phyloP scores from a whole-genome alignment of 305 asterid genomes.

The Solanum chacoense region DNA sequence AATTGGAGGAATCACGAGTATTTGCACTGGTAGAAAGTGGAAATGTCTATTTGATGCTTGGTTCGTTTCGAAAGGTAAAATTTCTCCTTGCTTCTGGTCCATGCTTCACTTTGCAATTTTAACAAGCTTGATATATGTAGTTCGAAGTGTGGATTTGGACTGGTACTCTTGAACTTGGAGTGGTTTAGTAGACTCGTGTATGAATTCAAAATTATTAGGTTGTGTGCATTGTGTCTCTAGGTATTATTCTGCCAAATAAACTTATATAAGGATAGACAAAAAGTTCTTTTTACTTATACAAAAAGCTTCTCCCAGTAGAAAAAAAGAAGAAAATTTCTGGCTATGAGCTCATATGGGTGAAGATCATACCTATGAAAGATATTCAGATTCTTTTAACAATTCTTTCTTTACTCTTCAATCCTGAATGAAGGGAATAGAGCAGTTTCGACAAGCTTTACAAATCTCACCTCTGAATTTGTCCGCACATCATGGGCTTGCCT shows the following conservation, averaged over 20 bases:
- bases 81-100: slow-evolving; percentile 1
- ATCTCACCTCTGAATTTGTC: slow-evolving; percentile 68
- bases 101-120: background rate
- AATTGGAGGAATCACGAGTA: slow-evolving; percentile 73
- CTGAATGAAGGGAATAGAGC: slow-evolving; percentile 65
- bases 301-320: background rate
- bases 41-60: slow-evolving; percentile 78
- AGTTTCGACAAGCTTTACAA: slow-evolving; percentile 59
- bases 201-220: background rate
- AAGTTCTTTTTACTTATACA: background rate
- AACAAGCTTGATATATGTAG: background rate
- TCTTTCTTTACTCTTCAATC: slow-evolving; percentile 3
- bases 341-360: background rate
- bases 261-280: background rate
- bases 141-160: background rate
- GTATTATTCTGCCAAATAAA: background rate
- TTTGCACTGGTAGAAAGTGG: slow-evolving; percentile 94
- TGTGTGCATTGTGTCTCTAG: background rate
- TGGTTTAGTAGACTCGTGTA: background rate
- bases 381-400: background rate
- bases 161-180: background rate
- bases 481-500: slow-evolving; percentile 84
- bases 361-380: background rate
- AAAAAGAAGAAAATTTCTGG: background rate
- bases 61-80: slow-evolving; percentile 67